Conservation (phyloP, 2,329 filamentous ascomycete genomes). For the Fusarium avenaceum region DNA sequence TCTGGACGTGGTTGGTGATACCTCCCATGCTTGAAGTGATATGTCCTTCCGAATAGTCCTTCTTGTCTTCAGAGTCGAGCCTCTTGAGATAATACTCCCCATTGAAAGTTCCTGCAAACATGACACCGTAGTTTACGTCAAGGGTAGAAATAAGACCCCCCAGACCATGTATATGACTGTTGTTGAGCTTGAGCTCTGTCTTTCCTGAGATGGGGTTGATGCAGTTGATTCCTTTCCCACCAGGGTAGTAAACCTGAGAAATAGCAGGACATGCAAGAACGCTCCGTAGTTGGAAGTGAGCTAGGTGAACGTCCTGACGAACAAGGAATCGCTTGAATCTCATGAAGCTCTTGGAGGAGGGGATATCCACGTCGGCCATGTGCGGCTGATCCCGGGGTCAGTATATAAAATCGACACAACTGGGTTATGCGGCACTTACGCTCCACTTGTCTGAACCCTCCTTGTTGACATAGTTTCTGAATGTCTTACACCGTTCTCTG, state of each 20-base stretch:
- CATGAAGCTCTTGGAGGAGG: constrained; percentile 65
- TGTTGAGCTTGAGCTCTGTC: constrained; percentile 61
- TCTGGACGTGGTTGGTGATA: constrained; percentile 75
- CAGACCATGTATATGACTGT: constrained; percentile 55
- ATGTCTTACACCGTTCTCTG: constrained; percentile 61
- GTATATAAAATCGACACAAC: not conserved
- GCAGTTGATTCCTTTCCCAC: constrained; percentile 62
- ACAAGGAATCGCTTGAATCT: constrained; percentile 71
- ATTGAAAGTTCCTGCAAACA: constrained; percentile 71
- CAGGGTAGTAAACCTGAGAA: constrained; percentile 70
- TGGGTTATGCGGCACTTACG: constrained; percentile 56
- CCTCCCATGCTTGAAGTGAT: constrained; percentile 64
- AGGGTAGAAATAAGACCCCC: constrained; percentile 64
- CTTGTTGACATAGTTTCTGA: constrained; percentile 71
- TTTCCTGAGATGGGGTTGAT: constrained; percentile 65
- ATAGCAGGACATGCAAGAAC: constrained; percentile 69
- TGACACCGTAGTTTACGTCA: constrained; percentile 65
- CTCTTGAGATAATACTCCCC: constrained; percentile 67
- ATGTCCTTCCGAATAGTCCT: constrained; percentile 58
- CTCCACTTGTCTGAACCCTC: constrained; percentile 61
- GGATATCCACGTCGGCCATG: constrained; percentile 50
- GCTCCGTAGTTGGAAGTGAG: constrained; percentile 77
- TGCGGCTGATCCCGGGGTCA: constrained; percentile 33
- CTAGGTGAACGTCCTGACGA: constrained; percentile 64
- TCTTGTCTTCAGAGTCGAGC: constrained; percentile 58